Conservation (phyloP, 495 filamentous ascomycete genomes). For the Aspergillus coremiiformis region DNA sequence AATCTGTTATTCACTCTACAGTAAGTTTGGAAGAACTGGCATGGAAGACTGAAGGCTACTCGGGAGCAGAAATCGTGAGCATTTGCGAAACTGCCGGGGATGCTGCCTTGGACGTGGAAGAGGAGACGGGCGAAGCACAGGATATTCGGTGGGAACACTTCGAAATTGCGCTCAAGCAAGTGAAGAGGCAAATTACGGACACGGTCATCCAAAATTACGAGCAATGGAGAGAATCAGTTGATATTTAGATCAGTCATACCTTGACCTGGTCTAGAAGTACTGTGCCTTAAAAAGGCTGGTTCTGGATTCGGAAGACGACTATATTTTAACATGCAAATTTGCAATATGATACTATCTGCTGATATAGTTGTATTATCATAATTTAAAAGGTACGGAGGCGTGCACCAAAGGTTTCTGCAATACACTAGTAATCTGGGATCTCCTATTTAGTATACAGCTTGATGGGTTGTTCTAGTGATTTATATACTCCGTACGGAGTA, state of each 20-base stretch:
- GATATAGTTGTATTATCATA: too few relatives aligned
- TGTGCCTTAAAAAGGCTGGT: too few relatives aligned
- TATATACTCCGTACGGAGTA: too few relatives aligned
- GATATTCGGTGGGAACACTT: conserved; percentile 57
- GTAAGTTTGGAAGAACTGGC: conserved; percentile 62
- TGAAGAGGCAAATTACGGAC: conserved; percentile 60
- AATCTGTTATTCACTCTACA: conserved; percentile 54
- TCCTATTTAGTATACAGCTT: too few relatives aligned
- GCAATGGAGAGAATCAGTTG: conserved; percentile 44
- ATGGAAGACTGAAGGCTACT: conserved; percentile 68
- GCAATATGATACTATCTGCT: too few relatives aligned
- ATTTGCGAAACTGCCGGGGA: conserved; percentile 66
- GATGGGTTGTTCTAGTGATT: too few relatives aligned
- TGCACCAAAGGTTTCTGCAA: too few relatives aligned
- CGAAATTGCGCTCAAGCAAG: conserved; percentile 51
- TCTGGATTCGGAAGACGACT: too few relatives aligned
- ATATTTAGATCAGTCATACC: conserved; percentile 15
- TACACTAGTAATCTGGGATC: too few relatives aligned
- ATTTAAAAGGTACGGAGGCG: too few relatives aligned
- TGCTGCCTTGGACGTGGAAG: conserved; percentile 49
- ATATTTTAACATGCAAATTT: too few relatives aligned
- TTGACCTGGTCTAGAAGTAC: too few relatives aligned
- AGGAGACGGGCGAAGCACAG: conserved; percentile 37
- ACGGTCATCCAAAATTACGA: conserved; percentile 61
- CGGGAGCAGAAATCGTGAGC: conserved; percentile 79